Evolutionary conservation across 2,329 filamentous ascomycete species (phyloP).

Genomic region (Alternaria sp.): DNA sequence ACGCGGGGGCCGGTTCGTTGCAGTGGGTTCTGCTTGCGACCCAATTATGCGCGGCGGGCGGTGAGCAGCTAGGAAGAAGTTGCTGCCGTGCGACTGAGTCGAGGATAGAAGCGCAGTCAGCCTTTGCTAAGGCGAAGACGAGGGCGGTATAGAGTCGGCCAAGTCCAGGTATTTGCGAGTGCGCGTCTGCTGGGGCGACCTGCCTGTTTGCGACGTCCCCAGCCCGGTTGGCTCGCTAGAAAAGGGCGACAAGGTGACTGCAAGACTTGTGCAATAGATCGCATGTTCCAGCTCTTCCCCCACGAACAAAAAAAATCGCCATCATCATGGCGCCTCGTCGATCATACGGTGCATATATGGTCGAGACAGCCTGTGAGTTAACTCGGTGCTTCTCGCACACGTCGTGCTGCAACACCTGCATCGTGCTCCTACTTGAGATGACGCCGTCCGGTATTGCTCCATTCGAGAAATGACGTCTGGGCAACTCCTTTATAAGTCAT

Average conservation of each 20-base stretch:
- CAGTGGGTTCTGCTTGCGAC: slow-evolving; percentile 28
- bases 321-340: neutral
- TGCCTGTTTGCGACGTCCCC: slow-evolving; percentile 14
- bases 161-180: slow-evolving; percentile 28
- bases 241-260: slow-evolving; percentile 9
- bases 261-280: neutral
- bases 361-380: neutral
- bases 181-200: slow-evolving; percentile 19
- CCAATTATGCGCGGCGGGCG: slow-evolving; percentile 25
- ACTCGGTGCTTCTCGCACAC: slow-evolving; percentile 4
- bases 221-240: slow-evolving; percentile 15
- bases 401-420: slow-evolving; percentile 25
- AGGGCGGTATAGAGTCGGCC: slow-evolving; percentile 16
- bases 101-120: slow-evolving; percentile 23
- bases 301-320: neutral
- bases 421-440: neutral
- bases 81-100: slow-evolving; percentile 38
- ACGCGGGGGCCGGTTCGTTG: slow-evolving; percentile 41
- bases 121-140: slow-evolving; percentile 14
- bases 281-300: slow-evolving; percentile 4
- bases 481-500: neutral
- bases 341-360: neutral
- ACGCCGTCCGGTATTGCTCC: neutral
- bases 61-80: slow-evolving; percentile 22
- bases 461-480: neutral